A percentile compares a stretch with the other conserved stretches of the same genome.
phyloP scores from a whole-genome alignment of 176 grass and related monocot genomes.

The Neostapfia colusana region DNA sequence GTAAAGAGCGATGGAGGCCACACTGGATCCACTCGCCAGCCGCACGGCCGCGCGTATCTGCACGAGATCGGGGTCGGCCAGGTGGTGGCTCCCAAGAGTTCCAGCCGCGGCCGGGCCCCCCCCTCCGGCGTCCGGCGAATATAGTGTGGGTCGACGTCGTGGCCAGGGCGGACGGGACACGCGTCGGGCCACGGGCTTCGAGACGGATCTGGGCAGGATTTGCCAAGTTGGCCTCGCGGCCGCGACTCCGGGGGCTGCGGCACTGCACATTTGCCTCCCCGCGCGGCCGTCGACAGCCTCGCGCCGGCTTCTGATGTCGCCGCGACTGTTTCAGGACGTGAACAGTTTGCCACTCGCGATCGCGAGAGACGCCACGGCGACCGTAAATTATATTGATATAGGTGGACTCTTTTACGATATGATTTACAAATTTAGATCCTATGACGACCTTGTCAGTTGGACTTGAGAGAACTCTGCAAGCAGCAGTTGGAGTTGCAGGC shows the following conservation, averaged over 20 bases:
- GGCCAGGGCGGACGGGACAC: conserved; percentile 32
- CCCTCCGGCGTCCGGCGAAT: not conserved
- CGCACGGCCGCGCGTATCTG: conserved; percentile 28
- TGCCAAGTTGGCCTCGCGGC: not conserved
- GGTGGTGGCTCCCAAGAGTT: conserved; percentile 41
- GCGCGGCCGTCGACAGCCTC: conserved; percentile 8
- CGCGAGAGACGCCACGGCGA: not conserved
- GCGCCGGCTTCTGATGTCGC: not conserved
- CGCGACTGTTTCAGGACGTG: not conserved
- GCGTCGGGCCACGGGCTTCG: conserved; percentile 26
- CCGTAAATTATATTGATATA: no score
- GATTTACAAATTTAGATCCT: not conserved
- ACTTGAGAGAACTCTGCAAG: no score
- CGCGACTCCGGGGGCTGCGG: not conserved
- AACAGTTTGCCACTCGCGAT: conserved; percentile 15
- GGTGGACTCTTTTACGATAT: no score
- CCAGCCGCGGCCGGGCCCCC: not conserved
- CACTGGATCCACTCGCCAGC: not conserved
- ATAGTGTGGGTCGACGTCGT: conserved; percentile 25
- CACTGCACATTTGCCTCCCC: conserved; percentile 39
- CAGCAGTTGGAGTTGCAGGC: not conserved
- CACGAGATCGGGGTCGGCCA: conserved; percentile 32
- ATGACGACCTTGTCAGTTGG: no score
- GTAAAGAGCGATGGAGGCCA: conserved; percentile 4
- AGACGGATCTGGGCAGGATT: conserved; percentile 19